A percentile compares a stretch with the other conserved stretches of the same genome.
These are phyloP conservation scores for Nannochloropsis granulata DNA, from an alignment of 108 stramenopile species.

Conservation along the genomic window DNA sequence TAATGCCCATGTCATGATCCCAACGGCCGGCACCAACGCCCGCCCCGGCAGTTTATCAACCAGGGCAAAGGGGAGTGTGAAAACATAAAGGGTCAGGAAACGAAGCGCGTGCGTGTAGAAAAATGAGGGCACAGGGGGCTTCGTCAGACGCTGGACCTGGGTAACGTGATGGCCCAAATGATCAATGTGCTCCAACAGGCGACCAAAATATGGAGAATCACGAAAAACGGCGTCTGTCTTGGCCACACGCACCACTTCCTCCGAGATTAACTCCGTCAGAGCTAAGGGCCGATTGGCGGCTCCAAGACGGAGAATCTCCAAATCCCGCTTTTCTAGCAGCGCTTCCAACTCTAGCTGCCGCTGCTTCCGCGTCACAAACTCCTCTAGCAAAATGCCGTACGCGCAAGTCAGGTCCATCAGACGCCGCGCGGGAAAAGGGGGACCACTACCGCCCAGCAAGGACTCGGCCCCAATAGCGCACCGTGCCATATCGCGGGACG, in stretches of 20 bases:
- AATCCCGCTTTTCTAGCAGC: not conserved
- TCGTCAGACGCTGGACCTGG: not conserved
- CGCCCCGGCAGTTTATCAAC: not conserved
- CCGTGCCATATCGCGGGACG: not conserved
- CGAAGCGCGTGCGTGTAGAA: not conserved
- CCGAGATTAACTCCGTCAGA: not conserved
- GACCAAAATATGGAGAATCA: not conserved
- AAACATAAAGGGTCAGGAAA: not conserved
- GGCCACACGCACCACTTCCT: not conserved
- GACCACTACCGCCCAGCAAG: not conserved
- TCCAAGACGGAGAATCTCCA: not conserved
- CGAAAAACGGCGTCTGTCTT: not conserved
- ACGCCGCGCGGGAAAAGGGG: not conserved
- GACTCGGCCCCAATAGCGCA: not conserved
- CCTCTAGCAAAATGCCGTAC: not conserved
- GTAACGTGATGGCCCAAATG: not conserved
- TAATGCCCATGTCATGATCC: not conserved
- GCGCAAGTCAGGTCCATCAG: not conserved
- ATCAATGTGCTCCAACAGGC: not conserved
- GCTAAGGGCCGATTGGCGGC: not conserved
- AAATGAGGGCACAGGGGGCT: not conserved
- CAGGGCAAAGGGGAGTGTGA: not conserved
- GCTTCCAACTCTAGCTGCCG: not conserved
- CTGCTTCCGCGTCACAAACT: not conserved
- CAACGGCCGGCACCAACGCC: not conserved